Base-by-base conservation (phyloP, 176 grass and related monocot species). In the Phoenix dactylifera region DNA sequence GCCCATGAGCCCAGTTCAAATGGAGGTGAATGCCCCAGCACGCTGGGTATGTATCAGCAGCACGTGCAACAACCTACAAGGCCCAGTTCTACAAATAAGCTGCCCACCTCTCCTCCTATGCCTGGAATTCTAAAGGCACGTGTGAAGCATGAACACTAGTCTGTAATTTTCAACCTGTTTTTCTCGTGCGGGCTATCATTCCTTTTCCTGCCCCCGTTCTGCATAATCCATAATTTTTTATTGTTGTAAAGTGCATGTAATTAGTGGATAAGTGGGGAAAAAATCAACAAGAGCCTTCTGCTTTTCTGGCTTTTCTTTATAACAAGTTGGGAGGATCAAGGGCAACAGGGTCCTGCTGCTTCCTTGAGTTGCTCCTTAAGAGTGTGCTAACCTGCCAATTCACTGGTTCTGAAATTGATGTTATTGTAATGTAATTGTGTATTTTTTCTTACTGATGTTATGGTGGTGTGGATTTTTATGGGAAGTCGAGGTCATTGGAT, bases 101-200 rank as follows among this genome's bases (percentile, higher is more conserved):
- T 86, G 22, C 73, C 88, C 39, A 81, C 67, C 10, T 86, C 94
- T 54, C 82, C 82, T 4, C 76, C 94, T 51, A 83, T 93, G 76
- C 94, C 94, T 71, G 84, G 88, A 72, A 98, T 98, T 54, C 54
- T 98, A 68, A 98, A 93, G 73, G 84, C 88, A 15, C 85, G 85
- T 7, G 64, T 86, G 44, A 98, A 98, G 82, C 82, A 93, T 25
- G 94, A 98, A 66, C 85, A 98, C 32, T 91, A 86, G 54, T 5
- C 0, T 52, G 65, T 32, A 24, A 63, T 26, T n/a, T 51, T 57
- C 22, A 22, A 52, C 57, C 51, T 49, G 49, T 61, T 15, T 44
- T 65, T 57, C 15, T 56, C 51, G 29, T 14, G 4, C 62, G 55
- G 53, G 72, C 28, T 77, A 51, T 67, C 74, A 63, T 30, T 48